Base-by-base conservation (phyloP, 768 basidiomycete genomes). In the Lactarius vividus region DNA sequence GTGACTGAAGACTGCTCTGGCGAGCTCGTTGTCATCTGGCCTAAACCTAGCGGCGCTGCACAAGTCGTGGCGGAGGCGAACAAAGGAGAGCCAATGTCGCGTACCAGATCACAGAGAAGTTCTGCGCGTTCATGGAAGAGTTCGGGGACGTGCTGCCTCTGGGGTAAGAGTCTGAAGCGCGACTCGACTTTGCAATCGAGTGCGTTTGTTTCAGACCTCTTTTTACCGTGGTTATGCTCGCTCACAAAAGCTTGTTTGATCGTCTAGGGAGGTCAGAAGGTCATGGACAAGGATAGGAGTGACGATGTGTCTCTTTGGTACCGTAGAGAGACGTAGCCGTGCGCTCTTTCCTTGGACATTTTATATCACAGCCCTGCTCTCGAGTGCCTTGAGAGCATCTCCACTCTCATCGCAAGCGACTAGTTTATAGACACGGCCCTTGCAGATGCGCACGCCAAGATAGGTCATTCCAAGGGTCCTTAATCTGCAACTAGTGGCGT, bases 401-500 rank as follows among this genome's bases (percentile, higher is more conserved):
- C 20, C 8, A 20, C 42, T 44, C 42, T 44, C 42, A n/a, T 20
- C 84, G 93, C 65, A 6, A 98, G 71, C 91, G 96, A 71, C 90
- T 93, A 73, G 94, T 76, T 84, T 97, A 66, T 83, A 90, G 68
- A 94, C 57, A 94, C 96, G 9, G 80, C 89, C 58, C 83, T 98
- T 35, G 89, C 97, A 73, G 93, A 96, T 74, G 92, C 94, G 0
- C 97, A 93, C 73, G 90, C 96, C 18, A 84, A 94, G 40, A 94
- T 94, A 72, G 93, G 94, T 8, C 91, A 92, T 98, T 33, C 33
- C 35, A 37, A 13, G 35, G 35, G 13, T 3, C 35, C 95, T 78
- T 83, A 87, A 94, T 29, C 83, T n/a, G 18, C 42, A 0, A 2
- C 42, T 4, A n/a, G 42, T 7, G 1, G 9, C n/a, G n/a, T n/a